phyloP scores from a whole-genome alignment of 306 rosid genomes.

The Adenanthera pavonina region DNA sequence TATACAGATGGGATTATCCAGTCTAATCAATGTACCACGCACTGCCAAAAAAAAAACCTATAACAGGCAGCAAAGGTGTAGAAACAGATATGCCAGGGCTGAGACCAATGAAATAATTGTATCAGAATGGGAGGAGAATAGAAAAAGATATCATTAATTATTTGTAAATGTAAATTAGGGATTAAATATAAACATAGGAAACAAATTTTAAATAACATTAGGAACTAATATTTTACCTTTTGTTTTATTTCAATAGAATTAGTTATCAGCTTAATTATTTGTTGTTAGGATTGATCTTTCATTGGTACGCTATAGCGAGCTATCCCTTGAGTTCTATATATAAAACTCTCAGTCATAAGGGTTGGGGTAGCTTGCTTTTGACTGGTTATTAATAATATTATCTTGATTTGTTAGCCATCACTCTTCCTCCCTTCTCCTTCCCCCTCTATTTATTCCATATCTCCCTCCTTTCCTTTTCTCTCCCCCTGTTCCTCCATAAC shows the following conservation, averaged over 20 bases:
- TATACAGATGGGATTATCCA: neutral
- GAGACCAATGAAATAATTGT: no score
- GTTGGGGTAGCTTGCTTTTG: neutral
- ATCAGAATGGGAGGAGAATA: neutral
- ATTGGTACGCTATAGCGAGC: neutral
- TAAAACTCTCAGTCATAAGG: neutral
- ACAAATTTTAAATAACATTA: neutral
- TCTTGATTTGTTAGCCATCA: no score
- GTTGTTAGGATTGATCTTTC: neutral
- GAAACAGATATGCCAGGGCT: neutral
- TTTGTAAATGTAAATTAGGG: neutral
- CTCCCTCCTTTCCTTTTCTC: no score
- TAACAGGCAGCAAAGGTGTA: neutral
- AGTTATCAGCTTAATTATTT: neutral
- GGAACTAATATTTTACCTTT: neutral
- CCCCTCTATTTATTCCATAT: no score
- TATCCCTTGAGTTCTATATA: neutral
- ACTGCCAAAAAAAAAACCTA: neutral
- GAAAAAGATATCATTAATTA: neutral
- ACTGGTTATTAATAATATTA: neutral
- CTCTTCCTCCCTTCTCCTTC: no score
- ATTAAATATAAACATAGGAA: neutral
- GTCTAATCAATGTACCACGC: neutral
- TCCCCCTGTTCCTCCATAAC: no score
- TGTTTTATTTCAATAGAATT: neutral